Evolutionary conservation across 148 eudicot genomes (phyloP).

Genomic region (Hydrangea macrophylla): DNA sequence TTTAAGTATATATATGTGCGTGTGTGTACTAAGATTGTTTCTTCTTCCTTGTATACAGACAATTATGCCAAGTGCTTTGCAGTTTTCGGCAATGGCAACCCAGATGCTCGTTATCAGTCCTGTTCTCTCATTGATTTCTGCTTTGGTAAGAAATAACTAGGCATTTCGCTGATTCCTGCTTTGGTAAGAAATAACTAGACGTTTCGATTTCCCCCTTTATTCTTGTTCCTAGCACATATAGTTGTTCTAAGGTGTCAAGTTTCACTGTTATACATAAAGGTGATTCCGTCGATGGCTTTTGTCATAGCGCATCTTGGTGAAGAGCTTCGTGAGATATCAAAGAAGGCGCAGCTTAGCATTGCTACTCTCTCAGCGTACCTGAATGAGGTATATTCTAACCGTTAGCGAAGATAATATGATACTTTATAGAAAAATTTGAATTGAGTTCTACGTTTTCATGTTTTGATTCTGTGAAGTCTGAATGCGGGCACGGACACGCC

Average conservation of each 20-base stretch:
- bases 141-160: constrained; percentile 71
- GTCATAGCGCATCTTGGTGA: constrained; percentile 65
- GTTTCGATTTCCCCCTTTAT: neutral
- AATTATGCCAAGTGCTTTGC: constrained; percentile 73
- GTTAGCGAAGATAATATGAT: too few species aligned
- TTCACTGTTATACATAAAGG: constrained; percentile 40
- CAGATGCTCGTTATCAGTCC: constrained; percentile 89
- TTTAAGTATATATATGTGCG: too few species aligned
- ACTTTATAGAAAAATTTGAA: too few species aligned
- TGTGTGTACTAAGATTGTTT: too few species aligned
- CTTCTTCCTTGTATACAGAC: too few species aligned
- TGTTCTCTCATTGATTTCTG: constrained; percentile 58
- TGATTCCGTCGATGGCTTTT: constrained; percentile 69
- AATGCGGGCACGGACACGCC: too few species aligned
- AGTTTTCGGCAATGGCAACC: constrained; percentile 78
- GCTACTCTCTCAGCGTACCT: constrained; percentile 86
- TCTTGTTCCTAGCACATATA: neutral
- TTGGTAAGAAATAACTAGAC: neutral
- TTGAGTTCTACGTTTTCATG: too few species aligned
- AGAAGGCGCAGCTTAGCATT: constrained; percentile 61
- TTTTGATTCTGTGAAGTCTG: too few species aligned
- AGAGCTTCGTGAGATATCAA: constrained; percentile 75
- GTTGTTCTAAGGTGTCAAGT: constrained; percentile 12
- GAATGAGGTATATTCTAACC: constrained; percentile 59
- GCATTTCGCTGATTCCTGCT: too few species aligned